Percentiles rank a stretch among this genome's conserved stretches.
These are phyloP conservation scores for Botrytis fragariae DNA, from an alignment of 2,329 filamentous ascomycete genomes.

Conservation along the genomic window DNA sequence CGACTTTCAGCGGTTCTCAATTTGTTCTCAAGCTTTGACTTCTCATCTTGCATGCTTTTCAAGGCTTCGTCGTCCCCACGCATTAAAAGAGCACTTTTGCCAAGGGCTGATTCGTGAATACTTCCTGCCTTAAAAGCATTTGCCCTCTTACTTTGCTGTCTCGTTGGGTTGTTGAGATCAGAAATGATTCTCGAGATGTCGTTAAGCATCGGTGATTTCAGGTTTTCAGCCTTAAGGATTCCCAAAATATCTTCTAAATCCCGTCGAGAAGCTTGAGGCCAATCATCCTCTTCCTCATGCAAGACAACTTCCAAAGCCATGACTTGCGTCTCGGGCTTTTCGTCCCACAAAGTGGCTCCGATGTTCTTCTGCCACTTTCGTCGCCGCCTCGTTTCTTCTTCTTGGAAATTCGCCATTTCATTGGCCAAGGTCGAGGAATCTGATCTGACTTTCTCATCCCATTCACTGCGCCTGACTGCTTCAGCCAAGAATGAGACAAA, in stretches of 20 bases:
- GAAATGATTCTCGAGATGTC: conserved; percentile 75
- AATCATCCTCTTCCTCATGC: conserved; percentile 72
- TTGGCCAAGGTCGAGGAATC: conserved; percentile 88
- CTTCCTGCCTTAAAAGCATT: conserved; percentile 97
- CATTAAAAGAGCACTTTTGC: conserved; percentile 80
- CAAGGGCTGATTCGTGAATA: conserved; percentile 83
- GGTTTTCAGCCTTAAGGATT: conserved; percentile 61
- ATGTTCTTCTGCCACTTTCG: conserved; percentile 89
- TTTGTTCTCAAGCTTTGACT: conserved; percentile 68
- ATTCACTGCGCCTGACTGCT: conserved; percentile 81
- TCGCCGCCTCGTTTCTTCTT: conserved; percentile 85
- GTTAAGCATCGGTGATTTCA: conserved; percentile 62
- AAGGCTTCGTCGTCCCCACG: conserved; percentile 84
- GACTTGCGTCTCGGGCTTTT: conserved; percentile 65
- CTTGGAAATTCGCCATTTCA: conserved; percentile 87
- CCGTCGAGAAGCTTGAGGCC: conserved; percentile 73
- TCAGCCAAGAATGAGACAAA: conserved; percentile 89
- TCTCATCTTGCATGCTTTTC: conserved; percentile 77
- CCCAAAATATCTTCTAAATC: conserved; percentile 75
- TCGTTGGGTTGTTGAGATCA: conserved; percentile 78
- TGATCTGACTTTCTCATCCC: conserved; percentile 84
- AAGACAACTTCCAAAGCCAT: conserved; percentile 83
- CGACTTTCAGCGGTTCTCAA: conserved; percentile 83
- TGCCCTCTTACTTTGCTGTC: conserved; percentile 79
- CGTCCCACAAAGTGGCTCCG: conserved; percentile 64